Evolutionary conservation across 805 yeast genomes (phyloP).

Genomic region (Kodamaea nitidulidarum): DNA sequence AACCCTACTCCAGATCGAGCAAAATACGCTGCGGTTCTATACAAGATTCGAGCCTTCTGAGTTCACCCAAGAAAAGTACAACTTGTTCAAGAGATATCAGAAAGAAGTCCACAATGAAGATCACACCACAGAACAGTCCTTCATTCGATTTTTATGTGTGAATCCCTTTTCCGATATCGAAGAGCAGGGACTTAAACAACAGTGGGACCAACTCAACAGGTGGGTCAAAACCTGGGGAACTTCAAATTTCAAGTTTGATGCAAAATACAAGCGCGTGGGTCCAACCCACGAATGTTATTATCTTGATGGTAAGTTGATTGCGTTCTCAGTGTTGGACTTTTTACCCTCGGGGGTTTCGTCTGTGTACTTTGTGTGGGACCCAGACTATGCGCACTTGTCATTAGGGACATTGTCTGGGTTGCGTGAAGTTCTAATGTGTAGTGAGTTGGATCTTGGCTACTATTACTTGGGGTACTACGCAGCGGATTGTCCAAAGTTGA

Average conservation of each 20-base stretch:
- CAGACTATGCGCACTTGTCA: slow-evolving; percentile 63
- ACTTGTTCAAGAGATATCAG: slow-evolving; percentile 67
- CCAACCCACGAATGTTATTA: slow-evolving; percentile 81
- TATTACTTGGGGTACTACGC: slow-evolving; percentile 82
- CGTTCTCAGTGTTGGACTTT: slow-evolving; percentile 72
- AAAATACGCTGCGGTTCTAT: slow-evolving; percentile 26
- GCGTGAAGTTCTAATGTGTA: slow-evolving; percentile 58
- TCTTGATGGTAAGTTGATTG: slow-evolving; percentile 57
- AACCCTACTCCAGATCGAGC: slow-evolving; percentile 40
- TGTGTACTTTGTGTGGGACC: slow-evolving; percentile 86
- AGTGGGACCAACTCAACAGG: slow-evolving; percentile 41
- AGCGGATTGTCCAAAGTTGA: slow-evolving; percentile 78
- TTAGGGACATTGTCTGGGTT: slow-evolving; percentile 77
- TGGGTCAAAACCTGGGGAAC: slow-evolving; percentile 32
- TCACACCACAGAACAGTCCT: slow-evolving; percentile 29
- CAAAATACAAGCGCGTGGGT: slow-evolving; percentile 36
- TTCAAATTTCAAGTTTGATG: background rate
- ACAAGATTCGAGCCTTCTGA: slow-evolving; percentile 52
- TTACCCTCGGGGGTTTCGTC: slow-evolving; percentile 75
- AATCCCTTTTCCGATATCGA: slow-evolving; percentile 49
- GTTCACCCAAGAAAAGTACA: slow-evolving; percentile 56
- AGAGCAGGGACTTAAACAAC: slow-evolving; percentile 19
- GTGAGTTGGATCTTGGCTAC: slow-evolving; percentile 43
- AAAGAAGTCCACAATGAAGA: slow-evolving; percentile 53
- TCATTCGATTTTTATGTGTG: slow-evolving; percentile 64